These are phyloP conservation scores for Camellia sinensis DNA, from an alignment of 148 eudicot genomes.

Conservation along the genomic window DNA sequence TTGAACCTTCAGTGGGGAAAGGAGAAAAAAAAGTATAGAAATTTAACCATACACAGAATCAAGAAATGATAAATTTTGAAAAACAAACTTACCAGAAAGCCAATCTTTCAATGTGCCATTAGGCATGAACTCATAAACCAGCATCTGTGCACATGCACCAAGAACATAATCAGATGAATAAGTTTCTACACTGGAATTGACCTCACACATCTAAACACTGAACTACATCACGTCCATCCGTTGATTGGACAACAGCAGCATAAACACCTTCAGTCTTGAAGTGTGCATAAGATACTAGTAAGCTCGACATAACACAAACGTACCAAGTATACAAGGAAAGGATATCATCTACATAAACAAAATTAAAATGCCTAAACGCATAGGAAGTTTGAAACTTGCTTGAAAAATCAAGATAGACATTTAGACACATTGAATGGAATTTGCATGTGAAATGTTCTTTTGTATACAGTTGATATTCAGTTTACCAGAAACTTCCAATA, in stretches of 20 bases:
- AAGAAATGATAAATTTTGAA: neutral
- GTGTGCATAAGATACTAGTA: neutral
- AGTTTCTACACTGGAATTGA: neutral
- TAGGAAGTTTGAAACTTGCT: neutral
- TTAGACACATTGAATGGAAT: neutral
- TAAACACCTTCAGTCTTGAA: neutral
- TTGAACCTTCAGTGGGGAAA: too few relatives aligned
- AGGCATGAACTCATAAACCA: constrained; percentile 88
- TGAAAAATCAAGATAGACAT: neutral
- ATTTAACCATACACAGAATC: too few relatives aligned
- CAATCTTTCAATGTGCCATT: constrained; percentile 77
- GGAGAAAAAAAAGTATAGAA: too few relatives aligned
- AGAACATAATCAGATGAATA: neutral
- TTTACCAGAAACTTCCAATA: too few relatives aligned
- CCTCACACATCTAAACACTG: neutral
- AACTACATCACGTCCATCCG: neutral
- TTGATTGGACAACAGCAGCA: neutral
- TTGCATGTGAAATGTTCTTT: neutral
- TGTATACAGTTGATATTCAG: neutral
- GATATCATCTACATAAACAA: constrained; percentile 1
- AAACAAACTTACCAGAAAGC: constrained; percentile 60
- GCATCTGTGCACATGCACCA: constrained; percentile 49
- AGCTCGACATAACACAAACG: neutral
- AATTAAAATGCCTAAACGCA: neutral
- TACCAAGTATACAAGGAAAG: neutral